phyloP scores from a whole-genome alignment of 176 grass and related monocot genomes.

The Carex myosuroides region DNA sequence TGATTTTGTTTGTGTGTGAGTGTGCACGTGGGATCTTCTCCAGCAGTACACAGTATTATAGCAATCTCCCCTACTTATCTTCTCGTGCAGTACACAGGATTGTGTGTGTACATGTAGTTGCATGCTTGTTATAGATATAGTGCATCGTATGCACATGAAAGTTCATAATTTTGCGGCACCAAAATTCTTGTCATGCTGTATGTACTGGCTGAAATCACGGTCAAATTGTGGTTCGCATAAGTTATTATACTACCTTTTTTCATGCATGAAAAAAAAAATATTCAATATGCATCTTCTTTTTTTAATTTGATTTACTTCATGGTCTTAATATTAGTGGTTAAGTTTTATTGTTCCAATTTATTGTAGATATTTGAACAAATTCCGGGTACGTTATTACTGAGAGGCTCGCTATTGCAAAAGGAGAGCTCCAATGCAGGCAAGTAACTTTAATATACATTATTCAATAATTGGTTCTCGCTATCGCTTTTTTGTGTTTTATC shows the following conservation, averaged over 20 bases:
- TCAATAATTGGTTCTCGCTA: neutral
- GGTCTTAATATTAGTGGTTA: neutral
- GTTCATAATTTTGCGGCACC: neutral
- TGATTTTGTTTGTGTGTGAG: neutral
- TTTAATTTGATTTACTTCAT: neutral
- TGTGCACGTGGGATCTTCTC: neutral
- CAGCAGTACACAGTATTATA: neutral
- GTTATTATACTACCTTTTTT: neutral
- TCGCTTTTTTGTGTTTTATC: neutral
- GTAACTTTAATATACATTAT: neutral
- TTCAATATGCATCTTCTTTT: neutral
- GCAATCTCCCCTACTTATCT: neutral
- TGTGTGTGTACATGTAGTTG: neutral
- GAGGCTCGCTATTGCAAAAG: constrained; percentile 64
- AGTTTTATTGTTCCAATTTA: neutral
- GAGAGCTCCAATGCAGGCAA: constrained; percentile 25
- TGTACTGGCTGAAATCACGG: neutral
- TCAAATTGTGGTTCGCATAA: neutral
- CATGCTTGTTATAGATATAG: neutral
- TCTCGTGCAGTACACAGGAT: too few species aligned
- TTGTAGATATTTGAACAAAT: constrained; percentile 93
- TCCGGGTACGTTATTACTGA: constrained; percentile 71
- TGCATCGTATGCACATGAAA: neutral
- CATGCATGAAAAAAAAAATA: neutral
- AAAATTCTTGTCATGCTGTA: neutral